A percentile compares a stretch with the other conserved stretches of the same genome.
Evolutionary conservation across 2,329 filamentous ascomycete genomes (phyloP).

Genomic region (Lachnellula willkommii): DNA sequence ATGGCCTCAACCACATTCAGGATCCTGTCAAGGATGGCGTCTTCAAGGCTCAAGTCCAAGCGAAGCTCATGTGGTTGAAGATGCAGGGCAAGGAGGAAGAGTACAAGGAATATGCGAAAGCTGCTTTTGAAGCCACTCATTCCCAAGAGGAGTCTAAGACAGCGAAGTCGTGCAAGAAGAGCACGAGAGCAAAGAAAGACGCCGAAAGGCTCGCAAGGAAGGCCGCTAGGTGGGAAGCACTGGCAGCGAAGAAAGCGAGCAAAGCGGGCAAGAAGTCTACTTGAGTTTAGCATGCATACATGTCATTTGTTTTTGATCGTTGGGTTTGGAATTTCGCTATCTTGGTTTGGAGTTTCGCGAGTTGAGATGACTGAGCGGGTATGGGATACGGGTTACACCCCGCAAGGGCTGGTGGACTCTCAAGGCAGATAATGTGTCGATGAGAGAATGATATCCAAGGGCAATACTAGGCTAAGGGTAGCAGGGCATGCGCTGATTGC

Average conservation of each 20-base stretch:
- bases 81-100: constrained; percentile 46
- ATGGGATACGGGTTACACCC: not conserved
- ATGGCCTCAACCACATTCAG: constrained; percentile 34
- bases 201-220: constrained; percentile 11
- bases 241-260: constrained; percentile 4
- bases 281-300: not conserved
- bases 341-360: constrained; percentile 7
- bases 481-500: not conserved
- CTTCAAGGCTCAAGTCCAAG: constrained; percentile 49
- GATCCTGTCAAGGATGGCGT: constrained; percentile 42
- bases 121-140: constrained; percentile 36
- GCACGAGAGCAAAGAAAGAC: constrained; percentile 9
- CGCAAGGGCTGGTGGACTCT: not conserved
- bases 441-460: constrained; percentile 1
- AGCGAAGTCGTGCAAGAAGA: constrained; percentile 10
- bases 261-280: constrained; percentile 1
- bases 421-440: not conserved
- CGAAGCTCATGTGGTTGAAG: constrained; percentile 53
- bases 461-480: not conserved
- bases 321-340: constrained; percentile 3
- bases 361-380: not conserved
- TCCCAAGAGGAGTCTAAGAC: constrained; percentile 4
- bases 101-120: constrained; percentile 41
- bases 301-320: not conserved
- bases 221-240: constrained; percentile 11